Base-by-base conservation (phyloP, 176 grass and related monocot genomes). In the Paspalum vaginatum region DNA sequence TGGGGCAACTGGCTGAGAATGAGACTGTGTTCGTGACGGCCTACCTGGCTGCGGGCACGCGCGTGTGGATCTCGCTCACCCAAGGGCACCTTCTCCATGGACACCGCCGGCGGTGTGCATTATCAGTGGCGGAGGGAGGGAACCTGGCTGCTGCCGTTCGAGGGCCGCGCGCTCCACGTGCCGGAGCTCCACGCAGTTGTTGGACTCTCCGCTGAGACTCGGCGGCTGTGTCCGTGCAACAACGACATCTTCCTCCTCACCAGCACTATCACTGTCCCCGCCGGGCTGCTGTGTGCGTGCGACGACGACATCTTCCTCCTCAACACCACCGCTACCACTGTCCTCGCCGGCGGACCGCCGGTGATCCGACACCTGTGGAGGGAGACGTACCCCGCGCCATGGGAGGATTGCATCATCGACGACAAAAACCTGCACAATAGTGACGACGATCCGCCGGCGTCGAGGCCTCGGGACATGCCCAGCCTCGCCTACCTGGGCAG, bases 41-140 rank as follows among this genome's bases (percentile, higher is more conserved):
- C 0, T 73, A 56, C 37, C 21, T 57, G 2, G 18, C 52, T 0
- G 0, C 24, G 17, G 52, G 38, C 11, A 43, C 52, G 20, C 52
- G 72, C 18, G 72, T 75, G 38, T 75, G 51, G 72, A 75, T 75
- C 37, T 75, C 72, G 6, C 2, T 58, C 1, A 3, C 2, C 2
- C 10, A 75, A 58, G 52, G 72, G 72, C 72, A 75, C 72, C 20
- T 75, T 75, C 53, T 75, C 37, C 37, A 9, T 75, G 2, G 72
- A 75, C 13, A 13, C 6, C 37, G 27, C 3, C 32, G 32, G 1
- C 32, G 32, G 32, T 2, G 1, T 13, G 32, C 6, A 13, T 0
- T 37, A 6, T 5, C 20, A 18, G 11, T 74, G 72, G 53, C 52
- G 20, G 18, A 16, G 0, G 52, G 72, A 75, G n/a, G 72, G 72